Percentiles rank a stretch among this genome's conserved stretches.
Conservation (phyloP, 1,284 basidiomycete species). For the Melampsora larici-populina region DNA sequence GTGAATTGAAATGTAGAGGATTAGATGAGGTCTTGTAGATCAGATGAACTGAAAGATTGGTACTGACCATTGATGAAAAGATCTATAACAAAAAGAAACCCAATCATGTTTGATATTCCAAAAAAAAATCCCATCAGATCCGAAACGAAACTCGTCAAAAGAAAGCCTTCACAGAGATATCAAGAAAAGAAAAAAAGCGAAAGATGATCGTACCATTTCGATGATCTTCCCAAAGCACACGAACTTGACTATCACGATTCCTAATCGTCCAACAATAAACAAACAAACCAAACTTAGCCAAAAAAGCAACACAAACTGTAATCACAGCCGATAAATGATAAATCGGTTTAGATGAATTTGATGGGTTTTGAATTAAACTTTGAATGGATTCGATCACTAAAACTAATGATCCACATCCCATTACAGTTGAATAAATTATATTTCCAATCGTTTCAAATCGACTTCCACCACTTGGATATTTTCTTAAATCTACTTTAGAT, state of each 20-base stretch:
- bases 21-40: not conserved
- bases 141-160: too few relatives aligned
- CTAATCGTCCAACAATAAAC: slow-evolving; percentile 78
- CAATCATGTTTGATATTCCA: too few relatives aligned
- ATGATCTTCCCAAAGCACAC: slow-evolving; percentile 92
- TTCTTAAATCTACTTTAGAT: slow-evolving; percentile 50
- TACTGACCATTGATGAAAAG: slow-evolving; percentile 36
- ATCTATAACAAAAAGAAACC: too few relatives aligned
- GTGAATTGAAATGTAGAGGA: not conserved
- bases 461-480: slow-evolving; percentile 89
- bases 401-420: slow-evolving; percentile 37
- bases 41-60: not conserved
- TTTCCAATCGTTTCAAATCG: slow-evolving; percentile 72
- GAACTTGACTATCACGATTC: slow-evolving; percentile 78
- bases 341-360: not conserved
- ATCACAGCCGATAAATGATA: slow-evolving; percentile 29
- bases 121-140: too few relatives aligned
- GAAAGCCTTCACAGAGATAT: too few relatives aligned
- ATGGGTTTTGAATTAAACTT: not conserved
- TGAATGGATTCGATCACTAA: slow-evolving; percentile 37
- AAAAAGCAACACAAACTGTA: slow-evolving; percentile 25
- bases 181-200: not conserved
- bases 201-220: slow-evolving; percentile 42
- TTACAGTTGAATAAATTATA: slow-evolving; percentile 27
- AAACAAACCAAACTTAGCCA: slow-evolving; percentile 78